Evolutionary conservation across 441 rosid genomes (phyloP), one percentile per base, ranked within the genome.

Genomic region (Cnidoscolus chayamansa): DNA sequence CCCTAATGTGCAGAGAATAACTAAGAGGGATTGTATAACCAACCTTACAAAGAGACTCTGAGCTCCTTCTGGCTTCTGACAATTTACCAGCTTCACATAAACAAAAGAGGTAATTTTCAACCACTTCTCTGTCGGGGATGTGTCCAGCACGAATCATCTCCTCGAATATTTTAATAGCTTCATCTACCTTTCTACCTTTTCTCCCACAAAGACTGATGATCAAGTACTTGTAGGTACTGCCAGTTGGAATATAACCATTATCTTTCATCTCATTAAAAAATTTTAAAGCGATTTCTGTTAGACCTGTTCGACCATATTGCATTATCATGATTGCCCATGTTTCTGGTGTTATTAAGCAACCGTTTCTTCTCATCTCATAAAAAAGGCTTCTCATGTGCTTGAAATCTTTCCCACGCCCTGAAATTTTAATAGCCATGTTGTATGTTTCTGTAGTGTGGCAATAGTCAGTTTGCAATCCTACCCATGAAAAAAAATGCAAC

Each of bases 261-360:
- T 78, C 82, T 76, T 88, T 88, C 98, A 93, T 91, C 80, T 93
- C 90, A 35, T 73, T 19, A 69, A 91, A 93, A 63, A 88, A 76
- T 74, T 79, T 81, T 50, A 90, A 71, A 60, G 94, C 94, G 9
- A 88, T 86, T 48, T 88, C 80, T 4, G 98, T 91, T 20, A 93
- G 85, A 72, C 98, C 97, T 5, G 83, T 81, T 78, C 91, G 83
- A 58, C 97, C 97, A 45, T 93, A 91, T 76, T 86, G 90, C 91
- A 93, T 85, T 79, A 88, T 87, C 90, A 93, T 86, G 83, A 91
- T 89, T 70, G 89, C 79, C 97, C 97, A 91, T 50, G 97, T 86
- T 72, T 87, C 87, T 43, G 89, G 81, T 75, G 93, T 84, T 81
- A 86, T 74, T 57, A 62, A 43, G 84, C 77, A 84, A 31, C 84